These are phyloP conservation scores for Streptanthus diversifolius DNA, from an alignment of 345 rosid genomes.

Conservation along the genomic window DNA sequence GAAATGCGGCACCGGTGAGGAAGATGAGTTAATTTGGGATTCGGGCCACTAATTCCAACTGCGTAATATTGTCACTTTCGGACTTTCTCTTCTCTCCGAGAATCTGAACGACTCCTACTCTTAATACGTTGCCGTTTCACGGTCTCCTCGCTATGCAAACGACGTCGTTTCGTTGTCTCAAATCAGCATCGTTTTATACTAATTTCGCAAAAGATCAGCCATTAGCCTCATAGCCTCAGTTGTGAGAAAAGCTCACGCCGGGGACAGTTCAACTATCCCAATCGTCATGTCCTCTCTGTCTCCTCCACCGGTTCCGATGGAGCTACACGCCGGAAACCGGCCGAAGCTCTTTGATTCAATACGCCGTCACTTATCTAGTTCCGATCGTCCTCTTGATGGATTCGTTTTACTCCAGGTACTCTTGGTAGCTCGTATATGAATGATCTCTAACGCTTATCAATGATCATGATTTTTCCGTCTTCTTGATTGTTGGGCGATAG, in stretches of 20 bases:
- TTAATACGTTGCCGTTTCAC: not conserved
- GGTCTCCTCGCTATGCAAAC: not conserved
- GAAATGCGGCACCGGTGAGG: slow-evolving; percentile 24
- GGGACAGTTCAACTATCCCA: not conserved
- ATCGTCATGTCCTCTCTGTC: slow-evolving; percentile 45
- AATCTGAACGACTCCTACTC: not conserved
- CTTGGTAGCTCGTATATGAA: not conserved
- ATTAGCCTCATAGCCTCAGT: not conserved
- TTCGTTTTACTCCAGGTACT: slow-evolving; percentile 74
- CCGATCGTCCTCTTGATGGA: slow-evolving; percentile 58
- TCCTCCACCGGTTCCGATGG: slow-evolving; percentile 63
- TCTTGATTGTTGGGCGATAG: slow-evolving; percentile 28
- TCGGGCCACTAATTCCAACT: slow-evolving; percentile 19
- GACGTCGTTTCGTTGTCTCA: not conserved
- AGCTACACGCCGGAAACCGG: slow-evolving; percentile 68
- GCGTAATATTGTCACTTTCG: slow-evolving; percentile 1
- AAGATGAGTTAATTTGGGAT: slow-evolving; percentile 25
- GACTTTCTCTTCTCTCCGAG: not conserved
- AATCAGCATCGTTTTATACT: no score
- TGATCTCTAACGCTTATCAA: not conserved
- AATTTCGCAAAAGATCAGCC: not conserved
- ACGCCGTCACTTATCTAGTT: slow-evolving; percentile 44
- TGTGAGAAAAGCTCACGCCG: not conserved
- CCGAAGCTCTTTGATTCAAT: slow-evolving; percentile 59
- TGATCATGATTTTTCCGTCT: not conserved